Evolutionary conservation across 2,329 filamentous ascomycete species (phyloP), one percentile per base, ranked within the genome.

Genomic region (Neonectria coccinea): DNA sequence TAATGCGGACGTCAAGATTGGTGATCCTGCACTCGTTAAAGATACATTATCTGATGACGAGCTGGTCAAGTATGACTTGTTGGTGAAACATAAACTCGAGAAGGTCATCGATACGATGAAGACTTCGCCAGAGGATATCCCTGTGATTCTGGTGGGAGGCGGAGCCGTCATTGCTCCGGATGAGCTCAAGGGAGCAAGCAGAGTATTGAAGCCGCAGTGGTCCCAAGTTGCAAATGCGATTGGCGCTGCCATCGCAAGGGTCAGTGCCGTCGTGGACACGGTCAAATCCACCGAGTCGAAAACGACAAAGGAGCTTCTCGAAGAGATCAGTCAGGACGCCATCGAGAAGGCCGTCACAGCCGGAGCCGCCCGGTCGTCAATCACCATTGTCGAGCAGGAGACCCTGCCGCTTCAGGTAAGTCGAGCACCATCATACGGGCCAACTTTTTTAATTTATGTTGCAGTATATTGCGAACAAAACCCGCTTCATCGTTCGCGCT

Each of bases 201-300:
- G 77, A 33, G 85, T 90, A 1, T 75, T 88, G 48, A 87, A 85
- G 66, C 87, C 87, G 0, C 77, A 82, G 44, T 88, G 83, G 79
- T 84, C 86, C 2, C 83, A 83, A 3, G 86, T 90, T 2, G 88
- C 89, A 9, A 91, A 91, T 70, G 88, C 88, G 0, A 88, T 91
- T 10, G 88, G 88, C 2, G 88, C 88, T 9, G 88, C 88, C 1
- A 88, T 87, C 62, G 86, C 88, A 1, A 79, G 86, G 42, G 86
- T 90, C 2, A 88, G 85, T 62, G 83, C 84, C 1, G 82, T 85
- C 0, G 79, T 85, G 10, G 85, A 87, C 62, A 83, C 81, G 0
- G 80, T 86, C 25, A 81, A 84, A 61, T 83, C 82, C 0, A 86
- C 83, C 0, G 83, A 82, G 58, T 74, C 74, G 1, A 78, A 77